Evolutionary conservation across 148 eudicot species (phyloP).

Genomic region (Chenopodium quinoa): DNA sequence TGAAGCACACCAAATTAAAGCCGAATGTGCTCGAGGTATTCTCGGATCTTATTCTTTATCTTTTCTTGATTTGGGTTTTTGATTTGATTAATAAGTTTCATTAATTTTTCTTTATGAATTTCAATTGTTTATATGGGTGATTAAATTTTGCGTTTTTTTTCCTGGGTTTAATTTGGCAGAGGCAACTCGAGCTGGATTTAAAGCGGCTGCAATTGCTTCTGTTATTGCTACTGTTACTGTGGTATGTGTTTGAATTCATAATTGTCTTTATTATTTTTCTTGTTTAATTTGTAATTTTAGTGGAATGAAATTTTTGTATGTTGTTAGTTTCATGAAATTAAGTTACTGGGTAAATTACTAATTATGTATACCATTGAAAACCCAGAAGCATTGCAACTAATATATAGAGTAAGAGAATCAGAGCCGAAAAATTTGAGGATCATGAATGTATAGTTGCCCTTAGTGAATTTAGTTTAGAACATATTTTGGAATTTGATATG

Average conservation of each 20-base stretch:
- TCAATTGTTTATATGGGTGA: not conserved
- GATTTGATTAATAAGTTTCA: no score
- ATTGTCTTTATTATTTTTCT: not conserved
- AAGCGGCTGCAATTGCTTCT: slow-evolving; percentile 66
- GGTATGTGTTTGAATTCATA: slow-evolving; percentile 28
- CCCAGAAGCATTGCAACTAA: not conserved
- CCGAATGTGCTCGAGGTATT: slow-evolving; percentile 35
- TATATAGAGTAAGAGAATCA: not conserved
- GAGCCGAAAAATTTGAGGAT: not conserved
- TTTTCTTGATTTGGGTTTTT: not conserved
- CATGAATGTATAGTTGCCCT: not conserved
- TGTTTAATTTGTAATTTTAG: not conserved
- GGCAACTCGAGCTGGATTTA: slow-evolving; percentile 71
- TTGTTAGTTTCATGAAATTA: not conserved
- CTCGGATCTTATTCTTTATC: not conserved
- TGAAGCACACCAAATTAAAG: slow-evolving; percentile 30
- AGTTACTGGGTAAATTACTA: not conserved
- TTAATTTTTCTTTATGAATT: not conserved
- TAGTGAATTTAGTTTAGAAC: not conserved
- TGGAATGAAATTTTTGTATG: not conserved
- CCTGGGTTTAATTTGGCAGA: slow-evolving; percentile 33
- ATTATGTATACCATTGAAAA: not conserved
- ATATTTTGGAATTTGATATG: not conserved
- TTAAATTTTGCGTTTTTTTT: not conserved
- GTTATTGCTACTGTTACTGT: slow-evolving; percentile 69